Percentiles rank a stretch among this genome's conserved stretches.
These are phyloP conservation scores for Zoysia pacifica DNA, from an alignment of 176 grass and related monocot species.

Conservation along the genomic window DNA sequence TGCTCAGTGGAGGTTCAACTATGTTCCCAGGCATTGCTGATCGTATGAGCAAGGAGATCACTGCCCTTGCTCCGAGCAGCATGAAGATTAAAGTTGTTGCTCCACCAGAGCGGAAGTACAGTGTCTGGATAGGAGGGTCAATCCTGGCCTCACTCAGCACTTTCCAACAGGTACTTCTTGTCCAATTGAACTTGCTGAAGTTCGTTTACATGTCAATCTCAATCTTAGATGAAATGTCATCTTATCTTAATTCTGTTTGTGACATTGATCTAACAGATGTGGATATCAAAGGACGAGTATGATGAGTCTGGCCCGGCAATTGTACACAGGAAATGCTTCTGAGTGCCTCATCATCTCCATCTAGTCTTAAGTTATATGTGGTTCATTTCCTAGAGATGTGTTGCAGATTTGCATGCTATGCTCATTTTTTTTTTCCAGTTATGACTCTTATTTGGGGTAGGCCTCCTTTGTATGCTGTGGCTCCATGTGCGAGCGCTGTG, in stretches of 20 bases:
- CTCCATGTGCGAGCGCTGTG: constrained; percentile 8
- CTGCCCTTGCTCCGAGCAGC: constrained; percentile 61
- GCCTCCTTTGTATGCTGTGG: constrained; percentile 8
- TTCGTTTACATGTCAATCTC: neutral
- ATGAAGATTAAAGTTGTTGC: constrained; percentile 78
- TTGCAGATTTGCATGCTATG: constrained; percentile 50
- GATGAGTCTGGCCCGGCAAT: constrained; percentile 68
- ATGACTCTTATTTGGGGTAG: constrained; percentile 21
- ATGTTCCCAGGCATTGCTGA: constrained; percentile 85
- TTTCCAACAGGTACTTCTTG: constrained; percentile 61
- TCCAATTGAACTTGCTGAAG: neutral
- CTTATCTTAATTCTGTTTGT: constrained; percentile 34
- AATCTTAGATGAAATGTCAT: neutral
- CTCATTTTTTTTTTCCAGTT: constrained; percentile 25
- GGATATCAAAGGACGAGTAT: constrained; percentile 79
- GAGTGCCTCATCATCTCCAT: neutral
- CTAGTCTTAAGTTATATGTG: constrained; percentile 28
- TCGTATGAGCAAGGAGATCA: constrained; percentile 93
- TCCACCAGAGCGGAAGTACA: constrained; percentile 74
- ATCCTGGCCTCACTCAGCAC: constrained; percentile 80
- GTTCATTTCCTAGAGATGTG: constrained; percentile 39
- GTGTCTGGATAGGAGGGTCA: constrained; percentile 79
- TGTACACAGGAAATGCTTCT: constrained; percentile 86
- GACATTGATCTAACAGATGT: constrained; percentile 50
- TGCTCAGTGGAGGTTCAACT: constrained; percentile 81